phyloP scores from a whole-genome alignment of 1,284 basidiomycete species.

The Meira miltonrushii region DNA sequence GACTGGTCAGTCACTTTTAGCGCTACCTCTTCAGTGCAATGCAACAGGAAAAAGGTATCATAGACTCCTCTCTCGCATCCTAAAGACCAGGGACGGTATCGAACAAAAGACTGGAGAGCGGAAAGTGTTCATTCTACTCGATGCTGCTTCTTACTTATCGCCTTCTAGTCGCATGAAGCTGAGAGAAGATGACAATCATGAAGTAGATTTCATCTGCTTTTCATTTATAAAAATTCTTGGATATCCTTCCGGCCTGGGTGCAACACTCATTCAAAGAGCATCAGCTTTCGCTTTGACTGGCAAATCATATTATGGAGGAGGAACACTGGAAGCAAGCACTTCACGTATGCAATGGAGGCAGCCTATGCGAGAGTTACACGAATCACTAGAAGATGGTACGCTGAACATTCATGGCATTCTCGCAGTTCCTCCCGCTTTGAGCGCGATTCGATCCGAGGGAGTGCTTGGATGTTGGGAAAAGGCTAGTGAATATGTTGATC shows the following conservation, averaged over 20 bases:
- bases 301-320: conserved; percentile 34
- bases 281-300: conserved; percentile 17
- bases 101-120: conserved; percentile 7
- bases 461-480: conserved; percentile 20
- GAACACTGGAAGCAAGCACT: conserved; percentile 28
- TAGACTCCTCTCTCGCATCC: conserved; percentile 15
- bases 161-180: conserved; percentile 21
- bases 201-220: conserved; percentile 32
- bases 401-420: conserved; percentile 34
- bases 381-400: conserved; percentile 34
- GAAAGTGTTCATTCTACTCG: conserved; percentile 21
- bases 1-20: conserved; percentile 12
- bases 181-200: background rate
- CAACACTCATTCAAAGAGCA: conserved; percentile 23
- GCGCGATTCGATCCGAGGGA: conserved; percentile 13
- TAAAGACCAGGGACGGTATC: background rate
- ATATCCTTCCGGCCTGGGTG: conserved; percentile 35
- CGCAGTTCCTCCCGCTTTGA: conserved; percentile 22
- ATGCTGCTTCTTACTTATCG: conserved; percentile 35
- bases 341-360: conserved; percentile 22
- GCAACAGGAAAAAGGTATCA: conserved; percentile 29
- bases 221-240: conserved; percentile 43
- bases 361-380: conserved; percentile 20
- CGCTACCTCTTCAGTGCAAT: conserved; percentile 38
- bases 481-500: conserved; percentile 15